These are phyloP conservation scores for Fusarium marasasianum DNA, from an alignment of 2,329 filamentous ascomycete genomes.

Conservation along the genomic window DNA sequence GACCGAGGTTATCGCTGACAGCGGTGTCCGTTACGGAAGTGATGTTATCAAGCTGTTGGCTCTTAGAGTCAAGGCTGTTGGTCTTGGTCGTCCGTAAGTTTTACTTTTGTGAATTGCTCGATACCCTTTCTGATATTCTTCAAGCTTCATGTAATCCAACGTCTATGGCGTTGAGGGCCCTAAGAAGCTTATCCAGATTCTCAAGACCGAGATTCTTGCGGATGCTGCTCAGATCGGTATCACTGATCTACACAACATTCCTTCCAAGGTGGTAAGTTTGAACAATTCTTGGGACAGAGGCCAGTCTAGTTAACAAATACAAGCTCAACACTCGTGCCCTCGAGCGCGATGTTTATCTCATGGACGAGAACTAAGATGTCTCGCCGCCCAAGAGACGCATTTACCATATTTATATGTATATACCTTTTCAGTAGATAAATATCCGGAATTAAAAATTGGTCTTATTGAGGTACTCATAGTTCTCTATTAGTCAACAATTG, in stretches of 20 bases:
- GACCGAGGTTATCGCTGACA: conserved; percentile 51
- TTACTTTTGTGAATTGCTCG: accelerated
- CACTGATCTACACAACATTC: conserved; percentile 38
- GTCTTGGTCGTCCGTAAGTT: conserved; percentile 53
- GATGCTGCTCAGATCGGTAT: conserved; percentile 50
- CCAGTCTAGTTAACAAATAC: background rate
- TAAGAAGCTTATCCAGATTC: conserved; percentile 55
- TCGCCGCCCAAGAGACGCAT: accelerated
- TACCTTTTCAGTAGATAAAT: background rate
- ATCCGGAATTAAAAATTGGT: accelerated
- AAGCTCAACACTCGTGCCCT: conserved; percentile 42
- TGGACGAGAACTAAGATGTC: conserved; percentile 22
- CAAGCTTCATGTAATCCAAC: conserved; percentile 59
- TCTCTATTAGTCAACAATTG: background rate
- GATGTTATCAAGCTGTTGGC: conserved; percentile 53
- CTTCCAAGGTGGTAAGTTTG: conserved; percentile 34
- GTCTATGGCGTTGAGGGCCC: conserved; percentile 60
- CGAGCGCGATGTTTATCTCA: conserved; percentile 39
- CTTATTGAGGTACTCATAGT: background rate
- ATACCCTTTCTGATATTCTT: background rate
- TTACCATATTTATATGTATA: background rate
- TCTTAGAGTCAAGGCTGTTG: conserved; percentile 52
- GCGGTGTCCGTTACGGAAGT: conserved; percentile 51
- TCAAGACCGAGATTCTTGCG: conserved; percentile 57
- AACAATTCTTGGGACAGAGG: accelerated